Conservation (phyloP, 78 protist species). For the Chrysochromulina tobinii region DNA sequence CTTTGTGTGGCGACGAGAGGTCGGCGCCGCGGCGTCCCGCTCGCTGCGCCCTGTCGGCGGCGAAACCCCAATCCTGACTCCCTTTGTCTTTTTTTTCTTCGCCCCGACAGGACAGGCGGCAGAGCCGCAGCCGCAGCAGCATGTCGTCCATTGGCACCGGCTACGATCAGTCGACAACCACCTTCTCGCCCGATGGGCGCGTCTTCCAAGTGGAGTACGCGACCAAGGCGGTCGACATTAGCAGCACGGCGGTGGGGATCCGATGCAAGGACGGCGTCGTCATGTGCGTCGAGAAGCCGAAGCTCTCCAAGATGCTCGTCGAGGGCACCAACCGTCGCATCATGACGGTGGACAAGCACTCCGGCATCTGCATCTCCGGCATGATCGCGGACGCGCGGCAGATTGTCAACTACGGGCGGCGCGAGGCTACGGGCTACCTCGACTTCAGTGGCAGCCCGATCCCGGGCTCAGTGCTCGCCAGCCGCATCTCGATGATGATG, state of each 20-base stretch:
- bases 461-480: constrained; percentile 63
- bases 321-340: constrained; percentile 76
- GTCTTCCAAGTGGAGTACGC: constrained; percentile 99
- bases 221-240: constrained; percentile 95
- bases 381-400: not conserved
- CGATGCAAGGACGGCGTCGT: constrained; percentile 96
- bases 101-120: too few relatives aligned
- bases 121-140: not conserved
- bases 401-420: constrained; percentile 79
- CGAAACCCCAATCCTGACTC: too few relatives aligned
- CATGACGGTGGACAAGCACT: constrained; percentile 75
- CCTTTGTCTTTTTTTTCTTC: too few relatives aligned
- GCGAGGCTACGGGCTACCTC: constrained; percentile 80
- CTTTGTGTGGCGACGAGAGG: too few relatives aligned
- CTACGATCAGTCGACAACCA: constrained; percentile 91
- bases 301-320: constrained; percentile 86
- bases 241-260: constrained; percentile 93
- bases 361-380: constrained; percentile 76
- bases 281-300: constrained; percentile 94
- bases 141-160: constrained; percentile 48
- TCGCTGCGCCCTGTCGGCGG: too few relatives aligned
- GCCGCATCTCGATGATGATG: constrained; percentile 30
- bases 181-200: constrained; percentile 98
- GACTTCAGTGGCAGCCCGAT: constrained; percentile 69
- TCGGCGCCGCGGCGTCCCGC: too few relatives aligned